Evolutionary conservation across 352 stramenopile genomes (phyloP), one percentile per base, ranked within the genome.

Genomic region (Pythium folliculosum): DNA sequence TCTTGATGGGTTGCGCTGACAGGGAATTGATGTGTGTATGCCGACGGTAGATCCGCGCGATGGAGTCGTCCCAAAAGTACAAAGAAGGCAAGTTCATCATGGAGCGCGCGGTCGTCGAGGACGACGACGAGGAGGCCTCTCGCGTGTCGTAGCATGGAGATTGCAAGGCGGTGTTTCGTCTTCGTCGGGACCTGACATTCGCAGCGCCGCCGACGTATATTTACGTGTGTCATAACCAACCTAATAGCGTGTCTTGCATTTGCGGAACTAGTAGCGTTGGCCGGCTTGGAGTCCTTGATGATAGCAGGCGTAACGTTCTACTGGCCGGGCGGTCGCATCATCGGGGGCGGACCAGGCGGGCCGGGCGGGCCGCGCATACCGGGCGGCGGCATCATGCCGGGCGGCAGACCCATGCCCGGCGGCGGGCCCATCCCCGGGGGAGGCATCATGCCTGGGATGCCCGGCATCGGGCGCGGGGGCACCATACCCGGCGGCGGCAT

Each of bases 21-120:
- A n/a, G n/a, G n/a, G n/a, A n/a, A n/a, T n/a, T n/a, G n/a, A n/a
- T n/a, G 14, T 68, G 40, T 66, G 61, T 32, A 32, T 32, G 27
- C 5, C 27, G 32, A 37, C 32, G 45, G 25, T 66, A 93, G 86
- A 65, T 94, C 63, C 89, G 88, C 49, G 86, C 86, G 27, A 92
- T 91, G 82, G 86, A 94, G 75, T 51, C 55, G 44, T 88, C 86
- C 51, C 86, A 94, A 72, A 89, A 89, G 70, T 94, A 94, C 83
- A 94, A 92, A 63, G 86, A 94, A 76, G 86, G 83, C 66, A 91
- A 89, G 69, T 94, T 88, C 60, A 91, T 92, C 61, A 86, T 94
- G 75, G 86, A 94, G 69, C 72, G 82, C 22, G 80, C 82, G 35
- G 71, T 92, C n/a, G 80, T 94, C 19, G 72, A 90, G 52, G 83